phyloP scores from a whole-genome alignment of 192 early-diverging fungal genomes.

The Coemansia sp. region DNA sequence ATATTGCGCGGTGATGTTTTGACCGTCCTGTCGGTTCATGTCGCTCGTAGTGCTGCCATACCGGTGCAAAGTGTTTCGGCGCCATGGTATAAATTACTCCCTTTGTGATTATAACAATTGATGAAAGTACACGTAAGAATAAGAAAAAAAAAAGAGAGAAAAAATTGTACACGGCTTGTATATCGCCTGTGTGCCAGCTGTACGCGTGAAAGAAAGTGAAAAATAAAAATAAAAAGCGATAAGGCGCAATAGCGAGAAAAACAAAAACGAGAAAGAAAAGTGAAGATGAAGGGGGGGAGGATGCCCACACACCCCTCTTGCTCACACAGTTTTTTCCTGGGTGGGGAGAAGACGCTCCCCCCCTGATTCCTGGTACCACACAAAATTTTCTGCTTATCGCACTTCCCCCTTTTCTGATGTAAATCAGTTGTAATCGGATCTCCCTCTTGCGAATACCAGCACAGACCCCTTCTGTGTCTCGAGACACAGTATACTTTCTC shows the following conservation, averaged over 20 bases:
- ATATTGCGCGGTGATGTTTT: slow-evolving; percentile 56
- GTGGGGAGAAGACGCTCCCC: no score
- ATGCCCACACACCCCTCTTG: neutral
- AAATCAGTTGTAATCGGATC: slow-evolving; percentile 2
- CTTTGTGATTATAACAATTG: neutral
- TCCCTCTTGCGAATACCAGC: neutral
- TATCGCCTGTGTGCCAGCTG: neutral
- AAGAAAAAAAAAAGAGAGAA: neutral
- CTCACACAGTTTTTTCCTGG: neutral
- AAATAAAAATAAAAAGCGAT: neutral
- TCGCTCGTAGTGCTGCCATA: slow-evolving; percentile 57
- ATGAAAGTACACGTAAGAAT: slow-evolving; percentile 2
- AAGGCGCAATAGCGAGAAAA: no score
- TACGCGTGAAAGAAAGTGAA: neutral
- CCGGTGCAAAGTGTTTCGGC: slow-evolving; percentile 57
- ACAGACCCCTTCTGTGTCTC: neutral
- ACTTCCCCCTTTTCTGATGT: neutral
- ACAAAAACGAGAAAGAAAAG: neutral
- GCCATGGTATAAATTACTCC: slow-evolving; percentile 28
- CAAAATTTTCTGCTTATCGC: neutral
- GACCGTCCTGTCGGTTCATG: slow-evolving; percentile 55
- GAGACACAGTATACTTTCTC: neutral
- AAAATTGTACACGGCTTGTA: neutral
- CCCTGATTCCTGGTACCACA: neutral
- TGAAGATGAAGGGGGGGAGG: neutral